Evolutionary conservation across 495 filamentous ascomycete genomes (phyloP).

Genomic region (Geopyxis carbonaria): DNA sequence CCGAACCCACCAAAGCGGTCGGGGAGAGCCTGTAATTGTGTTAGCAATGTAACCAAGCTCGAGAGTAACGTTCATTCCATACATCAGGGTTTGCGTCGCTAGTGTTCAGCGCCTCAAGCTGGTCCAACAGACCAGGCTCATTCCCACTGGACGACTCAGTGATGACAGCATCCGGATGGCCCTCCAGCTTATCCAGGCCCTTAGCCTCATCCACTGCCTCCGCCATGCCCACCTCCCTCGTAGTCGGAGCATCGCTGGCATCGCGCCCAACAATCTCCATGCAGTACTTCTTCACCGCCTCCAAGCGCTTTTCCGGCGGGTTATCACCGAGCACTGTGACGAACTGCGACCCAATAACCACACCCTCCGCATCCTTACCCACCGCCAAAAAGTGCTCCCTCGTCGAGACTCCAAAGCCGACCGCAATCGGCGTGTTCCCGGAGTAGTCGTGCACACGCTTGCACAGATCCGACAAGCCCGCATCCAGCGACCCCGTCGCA

Average conservation of each 20-base stretch:
- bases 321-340: conserved; percentile 62
- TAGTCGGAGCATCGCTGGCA: conserved; percentile 30
- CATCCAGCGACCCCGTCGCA: conserved; percentile 63
- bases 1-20: conserved; percentile 91
- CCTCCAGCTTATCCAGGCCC: conserved; percentile 34
- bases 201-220: conserved; percentile 41
- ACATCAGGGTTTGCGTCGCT: conserved; percentile 25
- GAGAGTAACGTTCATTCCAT: background rate
- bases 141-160: conserved; percentile 39
- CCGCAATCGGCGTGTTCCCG: conserved; percentile 72
- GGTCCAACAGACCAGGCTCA: conserved; percentile 49
- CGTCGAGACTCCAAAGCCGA: conserved; percentile 93
- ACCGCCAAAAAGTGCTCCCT: conserved; percentile 83
- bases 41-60: background rate
- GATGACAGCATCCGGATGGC: conserved; percentile 44
- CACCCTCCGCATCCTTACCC: conserved; percentile 70
- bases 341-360: conserved; percentile 94
- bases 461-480: conserved; percentile 62
- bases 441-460: conserved; percentile 78
- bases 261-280: conserved; percentile 56
- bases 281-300: conserved; percentile 74
- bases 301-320: conserved; percentile 46
- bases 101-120: conserved; percentile 54
- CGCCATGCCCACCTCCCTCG: conserved; percentile 45
- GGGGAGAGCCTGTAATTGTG: conserved; percentile 29